Base-by-base conservation (phyloP, 179 eudicot genomes). In the Pouteria campechiana region DNA sequence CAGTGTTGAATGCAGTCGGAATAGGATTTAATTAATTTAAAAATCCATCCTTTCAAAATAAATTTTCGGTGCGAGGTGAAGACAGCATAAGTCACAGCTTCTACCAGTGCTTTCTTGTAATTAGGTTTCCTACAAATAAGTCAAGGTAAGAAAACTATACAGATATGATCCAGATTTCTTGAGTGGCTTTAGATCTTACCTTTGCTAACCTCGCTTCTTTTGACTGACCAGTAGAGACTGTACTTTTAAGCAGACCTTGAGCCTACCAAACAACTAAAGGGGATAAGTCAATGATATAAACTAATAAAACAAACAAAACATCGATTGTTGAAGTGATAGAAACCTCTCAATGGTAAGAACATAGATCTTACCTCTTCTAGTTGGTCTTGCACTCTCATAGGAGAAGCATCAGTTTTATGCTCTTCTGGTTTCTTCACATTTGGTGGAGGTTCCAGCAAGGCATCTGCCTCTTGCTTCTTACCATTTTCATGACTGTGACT, bases 151-250 rank as follows among this genome's bases (percentile, higher is more conserved):
- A n/a, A n/a, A n/a, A n/a, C n/a, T n/a, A n/a, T n/a, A n/a, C n/a
- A n/a, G n/a, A n/a, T n/a, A n/a, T n/a, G n/a, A n/a, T n/a, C n/a
- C n/a, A n/a, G n/a, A n/a, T n/a, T n/a, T n/a, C n/a, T n/a, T n/a
- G n/a, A n/a, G n/a, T n/a, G n/a, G n/a, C n/a, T n/a, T 14, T 48
- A 2, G 33, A 54, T 31, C 78, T 75, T 79, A 90, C 99, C 81
- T 96, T 82, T 51, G 99, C 94, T 68, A 90, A 62, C 71, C 99
- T 79, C 47, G 99, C 99, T 68, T 90, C 99, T 70, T 90, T 90
- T 31, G 99, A 77, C 60, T 77, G 82, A 63, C 99, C 99, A 43
- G 79, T 64, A 35, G 92, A 61, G 39, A 50, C 66, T 54, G 99
- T 72, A 68, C 74, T 73, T 61, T 77, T 75, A 48, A 90, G 94